Conservation (phyloP, 116 monocot species). For the Iris pallida region DNA sequence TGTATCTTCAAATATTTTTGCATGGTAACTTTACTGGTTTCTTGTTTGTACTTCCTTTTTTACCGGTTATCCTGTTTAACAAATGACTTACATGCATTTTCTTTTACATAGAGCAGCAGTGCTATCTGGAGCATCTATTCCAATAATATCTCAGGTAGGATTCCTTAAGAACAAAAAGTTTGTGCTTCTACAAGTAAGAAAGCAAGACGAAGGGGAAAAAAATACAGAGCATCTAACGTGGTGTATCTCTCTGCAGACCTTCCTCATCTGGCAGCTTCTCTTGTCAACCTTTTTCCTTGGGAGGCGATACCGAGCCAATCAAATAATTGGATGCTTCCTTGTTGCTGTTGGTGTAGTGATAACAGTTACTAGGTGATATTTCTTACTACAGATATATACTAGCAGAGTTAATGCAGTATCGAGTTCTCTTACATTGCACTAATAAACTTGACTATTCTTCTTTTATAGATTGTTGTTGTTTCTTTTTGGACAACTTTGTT, state of each 20-base stretch:
- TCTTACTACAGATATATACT: not conserved
- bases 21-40: no score
- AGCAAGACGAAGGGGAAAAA: no score
- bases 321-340: slow-evolving; percentile 89
- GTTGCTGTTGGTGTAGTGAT: slow-evolving; percentile 75
- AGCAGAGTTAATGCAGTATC: no score
- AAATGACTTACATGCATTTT: slow-evolving; percentile 8
- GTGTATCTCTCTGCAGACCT: slow-evolving; percentile 55
- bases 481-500: no score
- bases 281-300: slow-evolving; percentile 69
- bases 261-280: slow-evolving; percentile 95
- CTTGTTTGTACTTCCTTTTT: no score
- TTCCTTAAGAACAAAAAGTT: not conserved
- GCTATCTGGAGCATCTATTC: slow-evolving; percentile 91
- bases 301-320: slow-evolving; percentile 72
- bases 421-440: no score
- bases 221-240: not conserved
- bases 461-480: no score
- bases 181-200: not conserved
- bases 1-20: no score
- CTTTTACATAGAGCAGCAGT: slow-evolving; percentile 61
- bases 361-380: slow-evolving; percentile 77
- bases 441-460: no score
- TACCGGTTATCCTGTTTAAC: not conserved
- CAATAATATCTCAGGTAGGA: slow-evolving; percentile 89